Percentiles rank a stretch among this genome's conserved stretches.
Conservation (phyloP, 192 early-diverging fungal genomes). For the Glomus cerebriforme region DNA sequence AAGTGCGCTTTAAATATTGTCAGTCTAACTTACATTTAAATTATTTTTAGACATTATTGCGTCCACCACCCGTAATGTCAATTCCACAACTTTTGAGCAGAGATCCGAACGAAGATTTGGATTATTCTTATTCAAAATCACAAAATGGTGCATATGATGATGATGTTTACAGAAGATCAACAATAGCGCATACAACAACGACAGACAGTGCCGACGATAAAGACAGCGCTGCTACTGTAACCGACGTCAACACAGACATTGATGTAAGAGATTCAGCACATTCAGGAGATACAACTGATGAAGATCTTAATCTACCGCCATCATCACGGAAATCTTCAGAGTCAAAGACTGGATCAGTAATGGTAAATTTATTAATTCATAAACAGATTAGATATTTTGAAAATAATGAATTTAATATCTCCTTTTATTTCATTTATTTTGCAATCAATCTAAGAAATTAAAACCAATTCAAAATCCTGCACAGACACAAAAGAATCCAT, state of each 20-base stretch:
- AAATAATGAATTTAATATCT: background rate
- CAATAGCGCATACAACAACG: slow-evolving; percentile 21
- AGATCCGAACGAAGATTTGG: slow-evolving; percentile 22
- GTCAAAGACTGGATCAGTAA: background rate
- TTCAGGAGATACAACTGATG: background rate
- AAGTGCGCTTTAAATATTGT: background rate
- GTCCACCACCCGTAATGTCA: slow-evolving; percentile 34
- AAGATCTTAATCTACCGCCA: background rate
- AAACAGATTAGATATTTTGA: background rate
- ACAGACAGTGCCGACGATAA: slow-evolving; percentile 6
- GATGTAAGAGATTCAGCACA: background rate
- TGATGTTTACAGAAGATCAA: background rate
- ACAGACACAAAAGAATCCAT: background rate
- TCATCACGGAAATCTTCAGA: background rate
- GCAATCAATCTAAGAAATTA: background rate
- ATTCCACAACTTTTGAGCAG: slow-evolving; percentile 34
- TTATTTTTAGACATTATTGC: slow-evolving; percentile 12
- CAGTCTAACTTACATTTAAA: background rate
- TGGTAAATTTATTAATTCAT: background rate
- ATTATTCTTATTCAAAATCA: slow-evolving; percentile 21
- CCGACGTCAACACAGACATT: background rate
- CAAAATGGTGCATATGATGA: slow-evolving; percentile 14
- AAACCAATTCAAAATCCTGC: background rate
- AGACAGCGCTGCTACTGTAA: slow-evolving; percentile 9
- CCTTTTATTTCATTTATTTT: background rate